Evolutionary conservation across 2,329 filamentous ascomycete genomes (phyloP), one percentile per base, ranked within the genome.

Genomic region (Bipolaris oryzae): DNA sequence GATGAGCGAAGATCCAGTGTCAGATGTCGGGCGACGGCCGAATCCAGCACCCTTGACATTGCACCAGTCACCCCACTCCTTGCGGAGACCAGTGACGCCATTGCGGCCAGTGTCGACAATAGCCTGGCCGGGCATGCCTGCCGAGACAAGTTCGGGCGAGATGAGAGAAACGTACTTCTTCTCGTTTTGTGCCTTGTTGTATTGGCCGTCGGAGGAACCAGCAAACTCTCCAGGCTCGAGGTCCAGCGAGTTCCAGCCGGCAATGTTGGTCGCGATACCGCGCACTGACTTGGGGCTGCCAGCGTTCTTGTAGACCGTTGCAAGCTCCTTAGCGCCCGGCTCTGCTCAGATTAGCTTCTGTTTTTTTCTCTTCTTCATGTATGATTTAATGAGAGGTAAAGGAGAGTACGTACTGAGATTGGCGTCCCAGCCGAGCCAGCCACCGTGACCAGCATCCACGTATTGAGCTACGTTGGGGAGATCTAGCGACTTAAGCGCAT

Each of bases 61-160:
- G 79, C 87, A 89, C 87, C 87, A 89, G 74, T 89, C 78, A 39
- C 86, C 86, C 85, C 86, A 88, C 50, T 76, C 76, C 58, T 78
- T 74, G 69, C 84, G 83, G 37, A 75, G 70, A 28, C 69, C 42
- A 66, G 68, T 63, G 39, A 75, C 73, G 79, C 82, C 87, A 55
- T 86, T 88, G 69, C 88, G 87, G 72, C 80, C 75, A 16, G 81
- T 83, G 57, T 86, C 84, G 35, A 79, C 79, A 63, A 86, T 84
- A 67, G 85, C 85, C 62, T 84, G 81, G 28, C 78, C 77, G 41
- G 82, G 79, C 75, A 82, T 83, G 39, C 82, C 83, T 16, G 76
- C 74, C 28, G 65, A 65, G 23, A 69, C 71, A 18, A 86, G 78
- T 35, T 83, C 76, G 23, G 83, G 82, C 3, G 78, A 78, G 53